Evolutionary conservation across 2,329 filamentous ascomycete genomes (phyloP).

Genomic region (Colletotrichum phormii): DNA sequence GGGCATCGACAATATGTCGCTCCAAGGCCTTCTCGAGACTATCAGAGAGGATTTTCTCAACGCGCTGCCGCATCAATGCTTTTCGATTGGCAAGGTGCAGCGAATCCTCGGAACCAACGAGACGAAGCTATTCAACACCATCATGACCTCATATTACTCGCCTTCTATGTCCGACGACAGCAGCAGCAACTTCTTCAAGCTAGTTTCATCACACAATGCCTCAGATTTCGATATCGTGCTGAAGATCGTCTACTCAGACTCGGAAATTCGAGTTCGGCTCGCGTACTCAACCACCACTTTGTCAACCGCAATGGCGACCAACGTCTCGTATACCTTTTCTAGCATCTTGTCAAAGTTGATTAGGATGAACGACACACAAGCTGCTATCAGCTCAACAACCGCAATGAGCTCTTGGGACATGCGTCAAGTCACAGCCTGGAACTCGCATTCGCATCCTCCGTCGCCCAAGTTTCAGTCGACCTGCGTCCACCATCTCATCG

Average conservation of each 20-base stretch:
- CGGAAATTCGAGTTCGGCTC: background rate
- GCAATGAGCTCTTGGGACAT: background rate
- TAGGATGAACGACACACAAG: background rate
- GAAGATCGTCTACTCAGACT: slow-evolving; percentile 18
- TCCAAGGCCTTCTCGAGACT: background rate
- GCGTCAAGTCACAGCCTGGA: background rate
- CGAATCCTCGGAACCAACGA: slow-evolving; percentile 9
- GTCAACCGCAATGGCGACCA: slow-evolving; percentile 3
- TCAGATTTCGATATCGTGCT: slow-evolving; percentile 28
- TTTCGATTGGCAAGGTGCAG: slow-evolving; percentile 32
- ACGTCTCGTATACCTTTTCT: slow-evolving; percentile 19
- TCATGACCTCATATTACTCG: slow-evolving; percentile 26
- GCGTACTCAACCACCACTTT: slow-evolving; percentile 6
- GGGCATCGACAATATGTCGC: background rate
- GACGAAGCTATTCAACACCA: slow-evolving; percentile 35
- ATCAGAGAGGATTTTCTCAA: slow-evolving; percentile 26
- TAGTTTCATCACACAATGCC: slow-evolving; percentile 10
- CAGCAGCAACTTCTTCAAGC: slow-evolving; percentile 1
- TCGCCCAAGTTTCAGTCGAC: fast-evolving
- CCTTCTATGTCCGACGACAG: background rate
- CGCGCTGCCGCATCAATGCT: slow-evolving; percentile 27
- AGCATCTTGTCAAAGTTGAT: background rate
- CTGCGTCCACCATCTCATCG: slow-evolving; percentile 40
- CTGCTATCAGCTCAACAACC: background rate
- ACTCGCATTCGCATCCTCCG: background rate